These are phyloP conservation scores for Ampelocalamus luodianensis DNA, from an alignment of 176 grass and related monocot species.

Conservation along the genomic window DNA sequence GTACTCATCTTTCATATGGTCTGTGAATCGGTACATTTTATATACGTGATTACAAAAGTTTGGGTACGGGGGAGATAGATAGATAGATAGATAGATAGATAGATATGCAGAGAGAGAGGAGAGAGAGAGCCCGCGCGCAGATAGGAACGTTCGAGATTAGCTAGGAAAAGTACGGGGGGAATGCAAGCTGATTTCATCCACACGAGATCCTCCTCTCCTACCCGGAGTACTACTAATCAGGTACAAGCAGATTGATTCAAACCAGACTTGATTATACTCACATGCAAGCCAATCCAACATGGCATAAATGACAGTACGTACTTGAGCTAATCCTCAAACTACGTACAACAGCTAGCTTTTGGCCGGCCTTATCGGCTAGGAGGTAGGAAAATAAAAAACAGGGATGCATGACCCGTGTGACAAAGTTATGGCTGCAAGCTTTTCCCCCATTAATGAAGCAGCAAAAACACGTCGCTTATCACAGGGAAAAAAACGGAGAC, in stretches of 20 bases:
- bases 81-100: no score
- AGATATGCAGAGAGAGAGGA: no score
- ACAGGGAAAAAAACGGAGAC: not conserved
- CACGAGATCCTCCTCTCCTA: not conserved
- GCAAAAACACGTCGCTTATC: not conserved
- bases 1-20: not conserved
- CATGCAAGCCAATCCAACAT: not conserved
- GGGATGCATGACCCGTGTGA: conserved; percentile 5
- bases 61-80: no score
- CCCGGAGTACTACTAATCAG: not conserved
- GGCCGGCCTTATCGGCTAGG: not conserved
- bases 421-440: not conserved
- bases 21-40: not conserved
- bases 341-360: not conserved
- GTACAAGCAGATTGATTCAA: not conserved
- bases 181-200: not conserved
- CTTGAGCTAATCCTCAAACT: not conserved
- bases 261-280: not conserved
- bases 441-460: conserved; percentile 16
- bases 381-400: not conserved
- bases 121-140: not conserved
- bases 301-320: not conserved
- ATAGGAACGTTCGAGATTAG: not conserved
- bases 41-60: not conserved
- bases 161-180: not conserved